Base-by-base conservation (phyloP, 164 flowering plant species). In the Kingdonia uniflora region DNA sequence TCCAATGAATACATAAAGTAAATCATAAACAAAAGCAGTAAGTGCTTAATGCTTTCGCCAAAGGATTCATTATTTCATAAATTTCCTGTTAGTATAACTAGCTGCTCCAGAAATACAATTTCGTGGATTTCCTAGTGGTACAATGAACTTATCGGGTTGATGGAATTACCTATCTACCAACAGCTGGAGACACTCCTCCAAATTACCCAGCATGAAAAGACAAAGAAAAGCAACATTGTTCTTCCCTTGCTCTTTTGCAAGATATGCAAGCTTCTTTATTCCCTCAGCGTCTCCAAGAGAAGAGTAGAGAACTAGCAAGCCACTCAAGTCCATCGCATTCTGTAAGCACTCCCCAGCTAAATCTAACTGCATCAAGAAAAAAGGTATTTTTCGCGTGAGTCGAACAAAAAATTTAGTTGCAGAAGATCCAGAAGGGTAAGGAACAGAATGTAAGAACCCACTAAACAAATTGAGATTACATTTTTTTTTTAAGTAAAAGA, bases 251-350 rank as follows among this genome's bases (percentile, higher is more conserved):
- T 82, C 92, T 72, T 87, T 84, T 26, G 99, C 97, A 68, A 77
- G 80, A 50, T 80, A 67, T 46, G 95, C 85, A 65, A 94, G 92
- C 51, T 68, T 67, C 13, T 80, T 63, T 44, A 86, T 80, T 55
- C 96, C 99, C 43, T 87, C 92, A 56, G 92, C 83, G 71, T 94
- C 92, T 61, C 97, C 99, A 24, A 94, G 68, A 46, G 99, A 78
- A 62, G 99, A 94, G 60, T 94, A 89, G 17, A 94, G 78, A 64
- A 94, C 75, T 69, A 94, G 70, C 61, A 94, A 68, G 33, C 97
- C 97, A 75, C 97, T 89, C 77, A 89, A 76, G 67, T 94, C 99
- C 74, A 73, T 81, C 37, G 97, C 99, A 59, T 74, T 65, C 70
- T 67, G 71, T 68, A 94, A 68, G 62, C 97, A 94, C 63, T 85